Evolutionary conservation across 768 basidiomycete species (phyloP), one percentile per base, ranked within the genome.

Genomic region (Botryobasidium botryosum): DNA sequence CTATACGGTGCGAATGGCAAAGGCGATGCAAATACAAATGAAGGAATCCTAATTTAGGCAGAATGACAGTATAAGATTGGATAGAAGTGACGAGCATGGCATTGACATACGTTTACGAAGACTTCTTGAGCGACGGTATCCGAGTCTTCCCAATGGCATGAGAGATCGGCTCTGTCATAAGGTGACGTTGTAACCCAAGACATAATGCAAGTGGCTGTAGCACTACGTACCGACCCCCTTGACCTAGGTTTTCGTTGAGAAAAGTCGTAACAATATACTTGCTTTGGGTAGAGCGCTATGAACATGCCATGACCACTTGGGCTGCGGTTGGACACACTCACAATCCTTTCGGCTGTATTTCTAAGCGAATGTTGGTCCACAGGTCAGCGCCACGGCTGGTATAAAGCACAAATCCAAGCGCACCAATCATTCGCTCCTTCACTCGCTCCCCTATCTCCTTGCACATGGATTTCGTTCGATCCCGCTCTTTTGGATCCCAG

Each of bases 251-350:
- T 65, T 85, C 83, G 57, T 74, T 80, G 50, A 85, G 75, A 56
- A 85, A 84, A 23, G 82, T 84, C 38, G 85, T 65, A 35, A 88
- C 84, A 46, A 86, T 74, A 56, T 84, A 88, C 67, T 88, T 88
- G 57, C 85, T 87, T 38, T n/a, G 42, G 46, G 43, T 40, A 27
- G 39, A 17, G 12, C 29, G 33, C 40, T 25, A 41, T 35, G 50
- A 43, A 42, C 40, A 37, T 28, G 21, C 33, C 45, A 37, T 17
- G 12, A 28, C 27, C n/a, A n/a, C 24, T 13, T 4, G 28, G 21
- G 23, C 15, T 24, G 32, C 32, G 18, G 18, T 33, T 18, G 32
- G 32, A 12, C 12, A 15, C 10, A 72, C 81, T 72, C 62, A 86
- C 84, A 82, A 86, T 46, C 82, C 80, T 51, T 68, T 68, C 25